Conservation (phyloP, 495 filamentous ascomycete species). For the Cenococcum geophilum region DNA sequence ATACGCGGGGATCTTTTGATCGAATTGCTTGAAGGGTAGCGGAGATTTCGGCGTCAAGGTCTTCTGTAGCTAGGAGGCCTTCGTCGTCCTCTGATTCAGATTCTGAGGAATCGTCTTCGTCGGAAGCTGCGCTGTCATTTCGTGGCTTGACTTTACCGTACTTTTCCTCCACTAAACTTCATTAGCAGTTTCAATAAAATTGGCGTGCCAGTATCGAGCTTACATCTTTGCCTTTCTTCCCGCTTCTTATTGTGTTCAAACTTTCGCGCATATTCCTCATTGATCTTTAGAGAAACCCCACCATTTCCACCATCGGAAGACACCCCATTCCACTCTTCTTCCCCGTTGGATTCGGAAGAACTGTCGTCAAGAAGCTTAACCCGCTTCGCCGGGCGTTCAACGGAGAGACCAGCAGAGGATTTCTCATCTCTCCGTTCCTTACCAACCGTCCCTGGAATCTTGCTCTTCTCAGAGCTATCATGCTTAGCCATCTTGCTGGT, state of each 20-base stretch:
- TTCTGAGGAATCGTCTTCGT: constrained; percentile 52
- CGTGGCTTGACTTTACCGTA: constrained; percentile 52
- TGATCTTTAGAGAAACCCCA: constrained; percentile 64
- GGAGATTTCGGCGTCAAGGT: constrained; percentile 78
- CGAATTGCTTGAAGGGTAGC: constrained; percentile 80
- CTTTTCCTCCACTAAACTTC: constrained; percentile 70
- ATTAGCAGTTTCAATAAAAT: constrained; percentile 10
- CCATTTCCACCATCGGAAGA: constrained; percentile 43
- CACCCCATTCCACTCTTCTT: constrained; percentile 37
- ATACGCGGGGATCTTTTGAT: constrained; percentile 82
- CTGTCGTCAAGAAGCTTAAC: constrained; percentile 33
- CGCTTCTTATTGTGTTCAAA: constrained; percentile 97
- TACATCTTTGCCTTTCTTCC: constrained; percentile 77
- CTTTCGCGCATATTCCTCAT: constrained; percentile 78
- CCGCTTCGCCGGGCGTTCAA: constrained; percentile 30
- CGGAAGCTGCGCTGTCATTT: constrained; percentile 43
- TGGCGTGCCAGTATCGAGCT: constrained; percentile 35
- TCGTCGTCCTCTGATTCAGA: constrained; percentile 87
- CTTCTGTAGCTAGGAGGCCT: constrained; percentile 71
- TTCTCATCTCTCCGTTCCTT: too few relatives aligned
- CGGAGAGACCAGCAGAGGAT: not conserved
- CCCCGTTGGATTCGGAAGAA: constrained; percentile 37
- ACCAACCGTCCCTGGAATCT: too few relatives aligned
- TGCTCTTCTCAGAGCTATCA: too few relatives aligned
- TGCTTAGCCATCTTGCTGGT: too few relatives aligned